A percentile compares a stretch with the other conserved stretches of the same genome.
Evolutionary conservation across 2,329 filamentous ascomycete genomes (phyloP).

Genomic region (Emergomyces orientalis): DNA sequence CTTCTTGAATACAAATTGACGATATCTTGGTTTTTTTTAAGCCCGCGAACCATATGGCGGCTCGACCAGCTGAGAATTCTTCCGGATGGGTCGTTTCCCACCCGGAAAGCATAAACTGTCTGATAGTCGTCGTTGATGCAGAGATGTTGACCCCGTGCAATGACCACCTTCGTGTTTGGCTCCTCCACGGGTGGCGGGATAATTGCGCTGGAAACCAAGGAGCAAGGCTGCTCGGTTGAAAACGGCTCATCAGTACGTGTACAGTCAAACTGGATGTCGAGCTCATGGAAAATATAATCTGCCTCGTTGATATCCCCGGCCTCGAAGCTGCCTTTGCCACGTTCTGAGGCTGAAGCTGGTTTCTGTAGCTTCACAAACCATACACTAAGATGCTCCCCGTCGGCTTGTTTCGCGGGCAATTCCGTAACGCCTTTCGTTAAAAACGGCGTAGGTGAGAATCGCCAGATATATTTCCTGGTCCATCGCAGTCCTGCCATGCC

Average conservation of each 20-base stretch:
- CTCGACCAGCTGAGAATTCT: conserved; percentile 35
- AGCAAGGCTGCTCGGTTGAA: conserved; percentile 1
- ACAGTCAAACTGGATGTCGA: conserved; percentile 25
- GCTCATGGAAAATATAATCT: conserved; percentile 39
- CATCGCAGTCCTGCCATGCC: conserved; percentile 24
- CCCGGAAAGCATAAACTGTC: conserved; percentile 36
- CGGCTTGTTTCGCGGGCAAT: neutral
- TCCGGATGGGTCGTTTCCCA: conserved; percentile 22
- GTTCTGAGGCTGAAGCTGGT: conserved; percentile 6
- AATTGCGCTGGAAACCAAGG: conserved; percentile 19
- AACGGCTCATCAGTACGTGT: neutral
- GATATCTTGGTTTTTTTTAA: conserved; percentile 39
- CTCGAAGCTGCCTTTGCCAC: neutral
- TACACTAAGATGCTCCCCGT: conserved; percentile 27
- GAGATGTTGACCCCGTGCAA: conserved; percentile 35
- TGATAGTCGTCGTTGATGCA: conserved; percentile 41
- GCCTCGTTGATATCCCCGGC: conserved; percentile 23
- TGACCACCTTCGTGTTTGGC: conserved; percentile 23
- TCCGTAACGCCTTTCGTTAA: conserved; percentile 10
- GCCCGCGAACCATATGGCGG: conserved; percentile 37
- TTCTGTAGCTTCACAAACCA: conserved; percentile 36
- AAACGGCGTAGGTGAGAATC: conserved; percentile 17
- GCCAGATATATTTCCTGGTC: conserved; percentile 40
- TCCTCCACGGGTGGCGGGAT: conserved; percentile 11
- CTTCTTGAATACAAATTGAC: conserved; percentile 29